A percentile compares a stretch with the other conserved stretches of the same genome.
These are phyloP conservation scores for Cyclocybe aegerita DNA, from an alignment of 768 basidiomycete species.

Conservation along the genomic window DNA sequence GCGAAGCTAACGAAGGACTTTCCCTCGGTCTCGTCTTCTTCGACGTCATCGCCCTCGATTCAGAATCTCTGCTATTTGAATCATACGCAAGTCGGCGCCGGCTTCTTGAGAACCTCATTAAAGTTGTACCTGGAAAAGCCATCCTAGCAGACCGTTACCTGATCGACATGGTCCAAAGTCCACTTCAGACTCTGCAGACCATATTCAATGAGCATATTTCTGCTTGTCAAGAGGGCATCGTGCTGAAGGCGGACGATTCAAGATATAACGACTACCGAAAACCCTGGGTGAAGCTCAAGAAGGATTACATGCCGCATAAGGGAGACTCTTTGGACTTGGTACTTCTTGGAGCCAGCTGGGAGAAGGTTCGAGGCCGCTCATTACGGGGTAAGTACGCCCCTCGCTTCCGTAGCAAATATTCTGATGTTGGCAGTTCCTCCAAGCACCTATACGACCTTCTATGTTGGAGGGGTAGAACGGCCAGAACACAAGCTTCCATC, in stretches of 20 bases:
- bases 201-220: slow-evolving; percentile 55
- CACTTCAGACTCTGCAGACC: slow-evolving; percentile 27
- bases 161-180: slow-evolving; percentile 37
- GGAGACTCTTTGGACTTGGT: slow-evolving; percentile 83
- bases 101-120: slow-evolving; percentile 59
- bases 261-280: slow-evolving; percentile 60
- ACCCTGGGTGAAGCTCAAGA: slow-evolving; percentile 89
- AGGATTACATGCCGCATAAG: slow-evolving; percentile 83
- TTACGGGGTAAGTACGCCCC: slow-evolving; percentile 55
- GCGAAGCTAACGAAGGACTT: slow-evolving; percentile 34
- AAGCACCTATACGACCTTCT: slow-evolving; percentile 75
- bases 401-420: slow-evolving; percentile 1
- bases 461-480: slow-evolving; percentile 59
- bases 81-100: slow-evolving; percentile 62
- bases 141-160: slow-evolving; percentile 58
- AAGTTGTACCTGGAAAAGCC: slow-evolving; percentile 53
- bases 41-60: slow-evolving; percentile 75
- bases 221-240: slow-evolving; percentile 63
- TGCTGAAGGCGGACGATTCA: slow-evolving; percentile 75
- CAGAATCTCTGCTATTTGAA: slow-evolving; percentile 48
- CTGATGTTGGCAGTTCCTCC: slow-evolving; percentile 54
- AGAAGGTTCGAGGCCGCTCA: slow-evolving; percentile 73
- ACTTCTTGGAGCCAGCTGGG: slow-evolving; percentile 78
- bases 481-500: slow-evolving; percentile 40
- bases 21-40: slow-evolving; percentile 87